Evolutionary conservation across 306 rosid species (phyloP).

Genomic region (Nissolia schottii): DNA sequence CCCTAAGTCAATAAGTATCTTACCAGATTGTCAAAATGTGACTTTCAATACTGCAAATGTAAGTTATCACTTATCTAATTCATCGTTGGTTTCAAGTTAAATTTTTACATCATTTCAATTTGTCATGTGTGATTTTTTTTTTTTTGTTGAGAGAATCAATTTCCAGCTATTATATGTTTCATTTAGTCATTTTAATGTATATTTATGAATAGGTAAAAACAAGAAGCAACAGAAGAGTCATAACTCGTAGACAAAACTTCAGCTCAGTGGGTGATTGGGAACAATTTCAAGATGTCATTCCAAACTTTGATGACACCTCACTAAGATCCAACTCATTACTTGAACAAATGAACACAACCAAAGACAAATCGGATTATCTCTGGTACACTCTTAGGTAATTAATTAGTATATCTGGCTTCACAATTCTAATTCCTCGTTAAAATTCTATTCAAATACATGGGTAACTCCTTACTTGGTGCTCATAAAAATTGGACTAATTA

Average conservation of each 20-base stretch:
- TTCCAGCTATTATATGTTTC: no score
- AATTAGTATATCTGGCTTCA: constrained; percentile 15
- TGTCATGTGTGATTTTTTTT: no score
- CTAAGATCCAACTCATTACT: constrained; percentile 48
- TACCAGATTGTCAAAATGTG: constrained; percentile 55
- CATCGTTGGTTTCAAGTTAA: no score
- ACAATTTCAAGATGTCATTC: constrained; percentile 42
- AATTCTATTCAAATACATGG: neutral
- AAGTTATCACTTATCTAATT: no score
- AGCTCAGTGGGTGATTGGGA: constrained; percentile 48
- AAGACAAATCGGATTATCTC: constrained; percentile 69
- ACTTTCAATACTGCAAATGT: constrained; percentile 63
- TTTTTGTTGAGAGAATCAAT: no score
- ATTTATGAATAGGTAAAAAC: constrained; percentile 32
- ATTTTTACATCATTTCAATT: no score
- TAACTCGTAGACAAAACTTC: constrained; percentile 28
- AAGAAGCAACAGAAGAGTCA: constrained; percentile 37
- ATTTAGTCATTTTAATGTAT: neutral
- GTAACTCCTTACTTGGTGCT: neutral
- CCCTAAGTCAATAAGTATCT: constrained; percentile 65
- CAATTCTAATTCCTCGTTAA: neutral
- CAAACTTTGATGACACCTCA: constrained; percentile 39
- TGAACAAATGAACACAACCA: constrained; percentile 66
- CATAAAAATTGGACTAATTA: constrained; percentile 2
- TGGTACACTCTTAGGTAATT: constrained; percentile 74